A percentile compares a stretch with the other conserved stretches of the same genome.
Evolutionary conservation across 2,329 filamentous ascomycete genomes (phyloP).

Genomic region (Hypoxylon sp.): DNA sequence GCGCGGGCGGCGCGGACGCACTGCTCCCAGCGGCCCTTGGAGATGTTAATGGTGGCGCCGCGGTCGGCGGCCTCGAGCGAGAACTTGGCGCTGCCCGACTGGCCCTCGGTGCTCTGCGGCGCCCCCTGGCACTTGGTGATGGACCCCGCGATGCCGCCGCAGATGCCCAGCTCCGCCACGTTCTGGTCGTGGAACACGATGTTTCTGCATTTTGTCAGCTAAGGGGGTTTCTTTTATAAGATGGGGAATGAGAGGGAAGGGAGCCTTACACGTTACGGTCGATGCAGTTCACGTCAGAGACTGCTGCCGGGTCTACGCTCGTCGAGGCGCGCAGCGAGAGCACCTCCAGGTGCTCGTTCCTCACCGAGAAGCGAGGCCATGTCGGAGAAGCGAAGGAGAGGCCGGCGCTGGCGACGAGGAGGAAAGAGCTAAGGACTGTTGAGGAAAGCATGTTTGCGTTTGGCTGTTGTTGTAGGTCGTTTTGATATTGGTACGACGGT

Average conservation of each 20-base stretch:
- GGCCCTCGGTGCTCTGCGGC: constrained; percentile 54
- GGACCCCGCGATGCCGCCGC: constrained; percentile 58
- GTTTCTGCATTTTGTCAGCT: constrained; percentile 42
- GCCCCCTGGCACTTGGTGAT: constrained; percentile 56
- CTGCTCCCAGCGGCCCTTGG: constrained; percentile 61
- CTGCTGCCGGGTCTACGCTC: constrained; percentile 51
- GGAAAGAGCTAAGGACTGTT: constrained; percentile 44
- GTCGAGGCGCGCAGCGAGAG: constrained; percentile 51
- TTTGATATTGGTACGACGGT: constrained; percentile 3
- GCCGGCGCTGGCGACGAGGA: constrained; percentile 45
- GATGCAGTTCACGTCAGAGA: constrained; percentile 52
- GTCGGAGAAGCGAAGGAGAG: constrained; percentile 46
- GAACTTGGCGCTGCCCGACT: constrained; percentile 58
- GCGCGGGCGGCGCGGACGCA: constrained; percentile 62
- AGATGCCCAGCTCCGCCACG: constrained; percentile 58
- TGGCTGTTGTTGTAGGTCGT: constrained; percentile 6
- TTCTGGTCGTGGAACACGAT: constrained; percentile 59
- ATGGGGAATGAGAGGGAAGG: background rate
- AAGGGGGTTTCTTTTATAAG: background rate
- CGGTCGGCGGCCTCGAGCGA: constrained; percentile 51
- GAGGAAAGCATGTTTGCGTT: constrained; percentile 46
- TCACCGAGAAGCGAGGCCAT: constrained; percentile 50
- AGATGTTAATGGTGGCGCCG: constrained; percentile 60
- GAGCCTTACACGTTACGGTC: constrained; percentile 52
- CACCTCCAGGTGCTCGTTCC: constrained; percentile 55